Base-by-base conservation (phyloP, 371 early-diverging fungal species). In the Mucor indicus region DNA sequence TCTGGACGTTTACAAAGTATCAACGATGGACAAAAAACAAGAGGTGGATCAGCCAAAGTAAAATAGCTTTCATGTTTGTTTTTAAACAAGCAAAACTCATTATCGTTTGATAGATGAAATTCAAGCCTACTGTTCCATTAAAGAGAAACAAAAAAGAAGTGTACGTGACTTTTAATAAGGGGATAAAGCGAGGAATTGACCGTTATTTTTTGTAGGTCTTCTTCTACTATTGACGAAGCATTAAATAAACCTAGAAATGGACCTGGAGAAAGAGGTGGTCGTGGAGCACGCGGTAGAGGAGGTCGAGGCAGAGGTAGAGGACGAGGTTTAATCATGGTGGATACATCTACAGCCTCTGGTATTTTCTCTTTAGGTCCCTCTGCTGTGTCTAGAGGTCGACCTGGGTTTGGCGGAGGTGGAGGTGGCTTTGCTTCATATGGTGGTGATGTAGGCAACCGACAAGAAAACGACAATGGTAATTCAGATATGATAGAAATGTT, bases 291-390 rank as follows among this genome's bases (percentile, higher is more conserved):
- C 31, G 67, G 74, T 10, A 70, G 79, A 22, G 55, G 69, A 13
- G 57, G 72, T 1, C 60, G 69, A 17, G 62, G 67, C 6, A 37
- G 55, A 33, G 71, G 74, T 13, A 46, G 74, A 15, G 65, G 72
- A 22, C 48, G 57, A 38, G 57, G 64, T 1, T 22, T 59, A 2
- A 47, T 60, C 13, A 50, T 61, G 17, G 47, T 60, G 1, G 70
- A 67, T 24, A 61, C 66, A 33, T 50, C 63, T 13, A 75, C 75
- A 7, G 86, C 86, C 10, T 82, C 84, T 4, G 86, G 86, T 55
- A 78, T 84, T 27, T 85, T 85, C 51, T 81, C 86, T 8, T 62
- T 85, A 2, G 86, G 86, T 38, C 86, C 86, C 8, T 78, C 86
- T 3, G 69, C 69, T 10, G 42, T 42, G 3, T 52, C 53, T 16